Evolutionary conservation across 2,329 filamentous ascomycete genomes (phyloP).

Genomic region (Pseudogymnoascus sp.): DNA sequence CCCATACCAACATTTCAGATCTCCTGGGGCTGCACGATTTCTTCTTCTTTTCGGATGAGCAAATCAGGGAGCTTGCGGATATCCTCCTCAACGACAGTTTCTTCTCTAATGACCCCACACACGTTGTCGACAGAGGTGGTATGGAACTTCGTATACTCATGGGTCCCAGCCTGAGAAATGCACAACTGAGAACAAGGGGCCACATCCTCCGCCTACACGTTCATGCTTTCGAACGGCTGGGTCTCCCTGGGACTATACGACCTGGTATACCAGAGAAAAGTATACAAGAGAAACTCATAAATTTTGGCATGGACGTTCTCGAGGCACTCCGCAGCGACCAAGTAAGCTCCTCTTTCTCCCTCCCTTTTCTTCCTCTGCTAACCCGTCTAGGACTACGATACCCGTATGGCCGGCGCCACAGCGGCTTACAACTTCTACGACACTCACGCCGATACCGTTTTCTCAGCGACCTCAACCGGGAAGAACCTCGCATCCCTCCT

Average conservation of each 20-base stretch:
- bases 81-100: neutral
- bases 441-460: conserved; percentile 18
- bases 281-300: neutral
- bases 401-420: conserved; percentile 49
- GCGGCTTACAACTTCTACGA: conserved; percentile 46
- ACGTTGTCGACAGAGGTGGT: neutral
- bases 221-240: neutral
- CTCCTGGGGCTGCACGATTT: neutral
- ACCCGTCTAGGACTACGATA: conserved; percentile 49
- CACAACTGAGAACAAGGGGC: neutral
- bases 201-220: neutral
- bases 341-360: neutral
- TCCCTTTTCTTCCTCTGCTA: neutral
- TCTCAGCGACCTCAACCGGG: conserved; percentile 18
- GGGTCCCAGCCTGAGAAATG: neutral
- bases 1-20: neutral
- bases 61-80: conserved; percentile 28
- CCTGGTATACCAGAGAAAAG: neutral
- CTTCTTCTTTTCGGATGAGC: conserved; percentile 27
- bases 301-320: neutral
- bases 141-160: neutral
- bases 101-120: neutral
- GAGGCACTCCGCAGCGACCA: neutral
- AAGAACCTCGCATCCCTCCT: conserved; percentile 34
- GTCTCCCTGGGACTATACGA: neutral